Conservation (phyloP, 495 filamentous ascomycete genomes). For the Xylaria venustula region DNA sequence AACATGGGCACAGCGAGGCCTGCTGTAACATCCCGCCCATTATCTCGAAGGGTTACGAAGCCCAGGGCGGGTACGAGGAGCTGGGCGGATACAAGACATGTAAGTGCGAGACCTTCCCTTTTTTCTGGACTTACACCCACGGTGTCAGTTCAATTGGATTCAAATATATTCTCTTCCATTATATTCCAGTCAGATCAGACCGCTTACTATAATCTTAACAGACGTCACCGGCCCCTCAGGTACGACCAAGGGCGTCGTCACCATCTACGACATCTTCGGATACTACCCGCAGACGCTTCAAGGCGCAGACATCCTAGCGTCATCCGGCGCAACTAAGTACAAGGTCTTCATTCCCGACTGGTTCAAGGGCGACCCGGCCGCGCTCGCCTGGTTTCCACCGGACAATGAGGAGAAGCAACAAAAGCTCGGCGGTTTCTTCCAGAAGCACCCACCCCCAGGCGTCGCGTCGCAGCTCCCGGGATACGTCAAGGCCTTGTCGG, state of each 20-base stretch:
- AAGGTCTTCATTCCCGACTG: conserved; percentile 67
- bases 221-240: conserved; percentile 61
- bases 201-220: conserved; percentile 19
- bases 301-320: conserved; percentile 68
- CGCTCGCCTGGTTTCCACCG: conserved; percentile 67
- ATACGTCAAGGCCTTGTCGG: conserved; percentile 56
- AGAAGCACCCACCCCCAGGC: conserved; percentile 59
- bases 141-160: no score
- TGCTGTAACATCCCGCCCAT: conserved; percentile 75
- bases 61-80: conserved; percentile 65
- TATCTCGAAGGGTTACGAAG: conserved; percentile 56
- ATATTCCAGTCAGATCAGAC: neutral
- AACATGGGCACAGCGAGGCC: conserved; percentile 58
- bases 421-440: conserved; percentile 75
- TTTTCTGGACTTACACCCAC: no score
- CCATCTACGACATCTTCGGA: conserved; percentile 73
- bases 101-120: conserved; percentile 29
- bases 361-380: conserved; percentile 58
- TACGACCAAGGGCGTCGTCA: conserved; percentile 59
- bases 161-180: neutral
- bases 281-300: conserved; percentile 68
- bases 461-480: conserved; percentile 63
- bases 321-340: conserved; percentile 50
- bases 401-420: conserved; percentile 76
- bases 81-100: conserved; percentile 69